Evolutionary conservation across 345 rosid genomes (phyloP), one percentile per base, ranked within the genome.

Genomic region (Populus ilicifolia): DNA sequence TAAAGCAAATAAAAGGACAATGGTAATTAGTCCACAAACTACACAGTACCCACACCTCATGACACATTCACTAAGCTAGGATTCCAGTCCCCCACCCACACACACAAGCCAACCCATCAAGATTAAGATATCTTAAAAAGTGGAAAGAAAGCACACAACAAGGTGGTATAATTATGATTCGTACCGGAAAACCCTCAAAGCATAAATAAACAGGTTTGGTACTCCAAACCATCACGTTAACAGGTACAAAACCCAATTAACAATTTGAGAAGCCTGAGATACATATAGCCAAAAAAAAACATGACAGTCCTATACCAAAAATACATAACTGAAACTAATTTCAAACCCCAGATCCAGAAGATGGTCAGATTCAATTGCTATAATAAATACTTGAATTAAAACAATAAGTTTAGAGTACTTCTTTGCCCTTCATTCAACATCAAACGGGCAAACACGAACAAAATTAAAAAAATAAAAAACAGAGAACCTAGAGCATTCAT

Each of bases 141-240:
- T 65, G 25, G 10, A 70, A 68, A 72, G 64, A 65, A 63, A 74
- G 64, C 80, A 82, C 75, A 70, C 70, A 78, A 43, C 70, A 67
- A 33, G 65, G 80, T 23, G 73, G 9, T 39, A 61, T 68, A 77
- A 81, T 83, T 61, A 84, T 78, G 81, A 75, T 72, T 29, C 29
- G 62, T n/a, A 59, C 50, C 33, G 39, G 35, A 59, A 72, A 41
- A 59, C 63, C 16, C 29, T n/a, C 10, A 59, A 10, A 59, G 29
- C 29, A 56, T 21, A 56, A 56, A 56, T 21, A 56, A n/a, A 56
- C 63, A n/a, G 63, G 63, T 56, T 56, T 11, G 5, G 29, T n/a
- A 3, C 29, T n/a, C n/a, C 3, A 56, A 9, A 56, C 29, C 63
- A 56, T 56, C 63, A n/a, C 14, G 63, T 56, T 56, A 56, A 21